Base-by-base conservation (phyloP, 2,329 filamentous ascomycete species). In the Epicoccum nigrum region DNA sequence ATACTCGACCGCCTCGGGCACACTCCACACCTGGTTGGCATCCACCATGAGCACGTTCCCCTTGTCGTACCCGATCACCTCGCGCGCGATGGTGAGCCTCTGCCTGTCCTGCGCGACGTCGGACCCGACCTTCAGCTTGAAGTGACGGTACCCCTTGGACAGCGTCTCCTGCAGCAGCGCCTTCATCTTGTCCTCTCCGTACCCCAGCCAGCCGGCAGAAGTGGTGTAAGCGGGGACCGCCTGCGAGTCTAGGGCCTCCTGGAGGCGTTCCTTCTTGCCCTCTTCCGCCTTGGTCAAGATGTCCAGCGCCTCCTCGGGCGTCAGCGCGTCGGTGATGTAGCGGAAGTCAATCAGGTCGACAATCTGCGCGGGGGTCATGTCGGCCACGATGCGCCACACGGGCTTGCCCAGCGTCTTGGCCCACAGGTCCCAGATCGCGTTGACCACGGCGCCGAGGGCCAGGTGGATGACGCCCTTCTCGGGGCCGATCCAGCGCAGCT, bases 371-470 rank as follows among this genome's bases (percentile, higher is more conserved):
- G 92, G 90, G 3, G 82, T 87, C 89, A 96, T 95, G 62, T 96
- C 92, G 9, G 89, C 88, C 19, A 97, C 88, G 56, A 97, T 87
- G 52, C 86, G 83, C 92, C 92, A 96, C 12, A 96, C 90, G 3
- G 92, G 92, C 79, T 96, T 96, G 59, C 83, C 81, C 28, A 94
- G 83, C 2, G 83, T 83, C 78, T 95, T 96, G 46, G 90, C 91
- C 92, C 92, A 96, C n/a, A 96, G 83, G 73, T 96, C 92, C 92
- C 92, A 96, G 65, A 96, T 81, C 13, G 91, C 92, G 72, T 96
- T 96, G 64, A 95, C 89, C 13, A 96, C 88, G 34, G 91, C 89
- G 23, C 90, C 91, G 9, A 96, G 85, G 1, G 92, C 92, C 7
- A 97, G 88, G 75, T 96, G 92, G 63, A 95, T 95, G 35, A 96